Base-by-base conservation (phyloP, 768 basidiomycete genomes). In the Pisolithus marmoratus region DNA sequence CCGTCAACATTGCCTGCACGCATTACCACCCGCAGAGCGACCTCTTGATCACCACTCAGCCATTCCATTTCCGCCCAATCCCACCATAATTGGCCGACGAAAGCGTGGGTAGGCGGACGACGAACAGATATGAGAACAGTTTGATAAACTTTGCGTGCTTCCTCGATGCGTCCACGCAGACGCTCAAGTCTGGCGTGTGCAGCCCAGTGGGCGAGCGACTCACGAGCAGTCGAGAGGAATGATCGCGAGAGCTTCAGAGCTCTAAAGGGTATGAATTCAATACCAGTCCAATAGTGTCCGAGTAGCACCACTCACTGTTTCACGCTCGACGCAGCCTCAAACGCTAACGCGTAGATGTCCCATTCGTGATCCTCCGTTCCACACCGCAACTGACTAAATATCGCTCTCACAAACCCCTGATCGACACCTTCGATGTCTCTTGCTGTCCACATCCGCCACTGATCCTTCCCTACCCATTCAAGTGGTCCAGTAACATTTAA, bases 51-150 rank as follows among this genome's bases (percentile, higher is more conserved):
- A 1, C 81, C 77, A 14, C 71, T 64, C 11, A 89, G 63, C 90
- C 90, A 93, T 65, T 90, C 89, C 77, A 89, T 78, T 59, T 92
- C 84, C 1, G 84, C 85, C 87, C 88, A 92, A 58, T 84, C 80
- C 82, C 83, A 90, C 86, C 86, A 92, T 54, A 92, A 62, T 51
- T 64, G 65, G 20, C 76, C 71, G 15, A 68, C 60, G 29, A 72
- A 76, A 5, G 62, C 61, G 29, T 69, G 66, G 11, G 63, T 66
- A 6, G 66, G 60, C 15, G 66, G 48, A 23, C 70, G 67, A 3
- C 73, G 69, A 2, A 80, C 71, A 6, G 78, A 70, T 38, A 75
- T 69, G 19, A 89, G 76, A 7, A 87, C 73, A 2, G 83, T 82
- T 57, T 83, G 76, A 65, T 88, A 93, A 3, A 93, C 74, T 60